These are phyloP conservation scores for Aureobasidium uvarum DNA, from an alignment of 2,329 filamentous ascomycete genomes.

Conservation along the genomic window DNA sequence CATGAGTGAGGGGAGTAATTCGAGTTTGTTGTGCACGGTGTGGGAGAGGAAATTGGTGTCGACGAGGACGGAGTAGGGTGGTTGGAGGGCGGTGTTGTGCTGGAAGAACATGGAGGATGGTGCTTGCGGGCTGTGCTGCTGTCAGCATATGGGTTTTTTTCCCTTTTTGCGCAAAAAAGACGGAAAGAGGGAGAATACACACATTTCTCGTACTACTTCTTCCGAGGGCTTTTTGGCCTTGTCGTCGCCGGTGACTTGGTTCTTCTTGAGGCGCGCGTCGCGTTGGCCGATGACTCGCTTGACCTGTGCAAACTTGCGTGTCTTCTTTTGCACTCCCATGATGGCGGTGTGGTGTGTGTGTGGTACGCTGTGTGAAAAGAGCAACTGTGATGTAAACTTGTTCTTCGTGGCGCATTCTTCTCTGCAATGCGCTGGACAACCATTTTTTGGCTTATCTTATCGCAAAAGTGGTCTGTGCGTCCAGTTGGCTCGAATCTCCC, in stretches of 20 bases:
- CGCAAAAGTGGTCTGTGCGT: background rate
- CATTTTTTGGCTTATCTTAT: slow-evolving; percentile 20
- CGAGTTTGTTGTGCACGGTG: slow-evolving; percentile 86
- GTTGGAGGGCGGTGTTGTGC: slow-evolving; percentile 80
- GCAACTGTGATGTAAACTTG: no score
- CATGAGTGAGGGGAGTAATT: slow-evolving; percentile 85
- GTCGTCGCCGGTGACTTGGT: slow-evolving; percentile 65
- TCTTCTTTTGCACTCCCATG: slow-evolving; percentile 89
- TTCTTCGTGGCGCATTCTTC: background rate
- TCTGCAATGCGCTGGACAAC: slow-evolving; percentile 4
- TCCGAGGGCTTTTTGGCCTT: slow-evolving; percentile 56
- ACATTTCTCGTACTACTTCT: slow-evolving; percentile 72
- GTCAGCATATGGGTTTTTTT: background rate
- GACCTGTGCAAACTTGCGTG: slow-evolving; percentile 82
- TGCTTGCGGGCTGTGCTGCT: slow-evolving; percentile 37
- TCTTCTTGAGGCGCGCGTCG: slow-evolving; percentile 80
- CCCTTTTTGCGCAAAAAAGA: no score
- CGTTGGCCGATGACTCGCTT: slow-evolving; percentile 80
- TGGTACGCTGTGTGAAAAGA: background rate
- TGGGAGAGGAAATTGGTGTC: slow-evolving; percentile 92
- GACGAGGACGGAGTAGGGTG: slow-evolving; percentile 76
- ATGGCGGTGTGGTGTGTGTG: slow-evolving; percentile 8
- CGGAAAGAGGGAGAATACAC: slow-evolving; percentile 32
- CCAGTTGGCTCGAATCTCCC: background rate
- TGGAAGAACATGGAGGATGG: slow-evolving; percentile 72